Percentiles rank a stretch among this genome's conserved stretches.
Evolutionary conservation across 305 asterid species (phyloP).

Genomic region (Andrographis paniculata): DNA sequence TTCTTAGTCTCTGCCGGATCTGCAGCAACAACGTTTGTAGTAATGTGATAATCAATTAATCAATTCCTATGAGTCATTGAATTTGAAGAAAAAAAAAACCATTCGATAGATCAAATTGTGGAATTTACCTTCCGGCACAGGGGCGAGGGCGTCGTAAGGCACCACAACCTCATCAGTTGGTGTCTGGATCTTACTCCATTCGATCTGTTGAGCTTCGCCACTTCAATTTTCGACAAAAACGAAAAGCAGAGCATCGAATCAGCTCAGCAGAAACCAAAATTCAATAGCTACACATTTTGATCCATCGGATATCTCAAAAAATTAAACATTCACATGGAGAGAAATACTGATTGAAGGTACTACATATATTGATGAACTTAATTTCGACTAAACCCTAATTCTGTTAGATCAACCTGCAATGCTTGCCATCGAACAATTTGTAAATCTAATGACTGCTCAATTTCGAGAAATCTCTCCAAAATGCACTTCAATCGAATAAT

Average conservation of each 20-base stretch:
- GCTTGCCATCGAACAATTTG: no score
- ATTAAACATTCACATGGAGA: no score
- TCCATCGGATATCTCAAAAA: no score
- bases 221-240: conserved; percentile 31
- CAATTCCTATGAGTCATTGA: neutral
- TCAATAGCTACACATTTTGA: no score
- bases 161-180: conserved; percentile 96
- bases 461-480: no score
- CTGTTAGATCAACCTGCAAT: no score
- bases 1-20: conserved; percentile 56
- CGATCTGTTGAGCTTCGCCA: conserved; percentile 83
- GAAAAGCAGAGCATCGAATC: conserved; percentile 12
- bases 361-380: no score
- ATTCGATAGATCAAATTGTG: conserved; percentile 3
- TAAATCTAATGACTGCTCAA: no score
- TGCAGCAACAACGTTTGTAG: conserved; percentile 25
- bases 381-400: no score
- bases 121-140: conserved; percentile 66
- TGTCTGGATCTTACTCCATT: conserved; percentile 97
- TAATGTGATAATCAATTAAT: conserved; percentile 2
- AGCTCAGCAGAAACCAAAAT: conserved; percentile 7
- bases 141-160: conserved; percentile 71
- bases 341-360: no score
- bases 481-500: no score
- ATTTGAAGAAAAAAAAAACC: neutral